These are phyloP conservation scores for Aspergillus awamori DNA, from an alignment of 2,329 filamentous ascomycete genomes.

Conservation along the genomic window DNA sequence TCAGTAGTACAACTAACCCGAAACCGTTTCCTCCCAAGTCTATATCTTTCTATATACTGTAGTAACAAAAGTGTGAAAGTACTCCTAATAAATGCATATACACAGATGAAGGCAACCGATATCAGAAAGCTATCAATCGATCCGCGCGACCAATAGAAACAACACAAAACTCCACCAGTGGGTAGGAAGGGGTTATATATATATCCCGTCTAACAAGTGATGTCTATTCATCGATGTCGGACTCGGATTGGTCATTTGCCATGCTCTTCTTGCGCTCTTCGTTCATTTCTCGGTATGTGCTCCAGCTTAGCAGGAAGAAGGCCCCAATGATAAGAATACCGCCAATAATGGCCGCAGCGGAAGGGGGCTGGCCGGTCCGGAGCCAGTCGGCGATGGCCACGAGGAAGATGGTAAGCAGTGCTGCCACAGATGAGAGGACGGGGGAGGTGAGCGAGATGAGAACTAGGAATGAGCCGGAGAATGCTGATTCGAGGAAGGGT, in stretches of 20 bases:
- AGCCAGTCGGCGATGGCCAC: conserved; percentile 91
- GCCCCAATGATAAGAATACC: conserved; percentile 84
- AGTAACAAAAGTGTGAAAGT: background rate
- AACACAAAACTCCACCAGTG: background rate
- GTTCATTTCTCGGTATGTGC: conserved; percentile 89
- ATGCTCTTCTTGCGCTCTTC: conserved; percentile 71
- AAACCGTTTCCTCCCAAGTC: background rate
- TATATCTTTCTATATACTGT: background rate
- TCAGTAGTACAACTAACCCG: background rate
- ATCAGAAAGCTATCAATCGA: background rate
- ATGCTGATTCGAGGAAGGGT: conserved; percentile 51
- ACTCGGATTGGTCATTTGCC: conserved; percentile 46
- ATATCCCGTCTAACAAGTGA: background rate
- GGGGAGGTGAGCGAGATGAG: conserved; percentile 91
- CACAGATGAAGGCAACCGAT: background rate
- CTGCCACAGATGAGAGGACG: conserved; percentile 88
- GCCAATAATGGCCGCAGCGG: conserved; percentile 74
- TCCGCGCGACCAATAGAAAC: background rate
- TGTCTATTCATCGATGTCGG: conserved; percentile 44
- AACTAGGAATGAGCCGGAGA: conserved; percentile 90
- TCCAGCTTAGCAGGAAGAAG: conserved; percentile 85
- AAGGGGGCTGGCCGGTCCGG: conserved; percentile 75
- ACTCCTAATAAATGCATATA: background rate
- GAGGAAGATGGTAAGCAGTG: conserved; percentile 93
- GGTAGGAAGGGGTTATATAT: conserved; percentile 2